Percentiles rank a stretch among this genome's conserved stretches.
phyloP scores from a whole-genome alignment of 305 asterid species.

The Fraxinus xanthoxyloides region DNA sequence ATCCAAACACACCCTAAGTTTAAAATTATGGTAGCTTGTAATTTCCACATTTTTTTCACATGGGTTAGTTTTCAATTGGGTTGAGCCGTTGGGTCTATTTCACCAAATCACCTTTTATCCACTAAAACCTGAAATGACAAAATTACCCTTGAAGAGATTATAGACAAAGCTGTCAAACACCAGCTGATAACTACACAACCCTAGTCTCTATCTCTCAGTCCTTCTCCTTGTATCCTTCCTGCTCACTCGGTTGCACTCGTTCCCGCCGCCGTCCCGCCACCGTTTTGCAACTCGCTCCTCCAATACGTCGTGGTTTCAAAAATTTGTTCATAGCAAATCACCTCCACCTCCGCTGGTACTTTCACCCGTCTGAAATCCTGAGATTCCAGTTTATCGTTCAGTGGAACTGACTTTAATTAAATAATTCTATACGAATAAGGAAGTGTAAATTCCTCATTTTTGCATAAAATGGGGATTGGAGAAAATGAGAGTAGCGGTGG shows the following conservation, averaged over 20 bases:
- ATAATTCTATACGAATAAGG: constrained; percentile 15
- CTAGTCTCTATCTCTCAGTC: constrained; percentile 27
- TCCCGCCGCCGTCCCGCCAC: constrained; percentile 22
- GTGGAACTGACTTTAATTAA: neutral
- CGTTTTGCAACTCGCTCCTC: neutral
- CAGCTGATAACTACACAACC: constrained; percentile 38
- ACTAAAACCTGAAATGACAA: neutral
- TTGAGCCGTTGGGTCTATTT: neutral
- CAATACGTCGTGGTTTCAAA: constrained; percentile 11
- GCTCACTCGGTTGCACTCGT: constrained; percentile 13
- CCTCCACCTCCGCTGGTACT: neutral
- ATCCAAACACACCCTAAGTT: too few species aligned
- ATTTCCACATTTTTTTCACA: too few species aligned
- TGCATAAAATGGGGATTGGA: constrained; percentile 37
- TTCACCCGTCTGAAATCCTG: neutral
- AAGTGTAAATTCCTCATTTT: neutral
- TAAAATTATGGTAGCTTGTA: too few species aligned
- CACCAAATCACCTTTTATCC: neutral
- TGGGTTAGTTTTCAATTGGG: neutral
- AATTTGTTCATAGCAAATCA: neutral
- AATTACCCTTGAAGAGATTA: neutral
- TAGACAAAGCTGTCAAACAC: constrained; percentile 27
- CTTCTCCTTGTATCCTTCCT: neutral
- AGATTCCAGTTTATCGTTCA: neutral
- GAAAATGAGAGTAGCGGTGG: constrained; percentile 48